These are phyloP conservation scores for Candida nonsorbophila DNA, from an alignment of 805 yeast species.

Conservation along the genomic window DNA sequence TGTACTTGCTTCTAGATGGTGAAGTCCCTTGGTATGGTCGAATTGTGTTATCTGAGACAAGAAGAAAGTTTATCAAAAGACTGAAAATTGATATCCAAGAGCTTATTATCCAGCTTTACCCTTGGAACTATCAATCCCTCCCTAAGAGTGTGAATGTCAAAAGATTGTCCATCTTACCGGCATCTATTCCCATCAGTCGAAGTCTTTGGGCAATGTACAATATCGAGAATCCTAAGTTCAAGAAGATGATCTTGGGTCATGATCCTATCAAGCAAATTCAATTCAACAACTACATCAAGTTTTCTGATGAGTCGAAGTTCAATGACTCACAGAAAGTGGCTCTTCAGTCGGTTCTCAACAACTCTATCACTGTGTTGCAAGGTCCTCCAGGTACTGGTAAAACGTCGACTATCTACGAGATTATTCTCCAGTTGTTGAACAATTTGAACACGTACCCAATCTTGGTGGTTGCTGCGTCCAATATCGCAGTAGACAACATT, in stretches of 20 bases:
- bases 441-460: constrained; percentile 57
- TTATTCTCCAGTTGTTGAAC: constrained; percentile 48
- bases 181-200: constrained; percentile 58
- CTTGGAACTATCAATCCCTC: constrained; percentile 52
- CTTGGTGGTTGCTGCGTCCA: constrained; percentile 70
- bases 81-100: constrained; percentile 25
- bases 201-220: constrained; percentile 63
- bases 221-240: constrained; percentile 47
- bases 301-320: constrained; percentile 39
- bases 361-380: constrained; percentile 42
- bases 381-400: constrained; percentile 68
- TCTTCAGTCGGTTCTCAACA: constrained; percentile 47
- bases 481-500: constrained; percentile 70
- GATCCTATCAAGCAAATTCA: constrained; percentile 50
- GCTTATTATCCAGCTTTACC: constrained; percentile 46
- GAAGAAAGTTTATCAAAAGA: constrained; percentile 14
- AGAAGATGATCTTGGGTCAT: constrained; percentile 50
- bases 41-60: constrained; percentile 34
- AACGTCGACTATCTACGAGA: constrained; percentile 38
- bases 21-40: constrained; percentile 57
- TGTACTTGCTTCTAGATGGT: constrained; percentile 48
- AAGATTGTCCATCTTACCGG: constrained; percentile 45
- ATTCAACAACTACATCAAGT: constrained; percentile 50
- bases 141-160: constrained; percentile 40
- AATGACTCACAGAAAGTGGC: constrained; percentile 58